These are phyloP conservation scores for Haplosporangium sp. DNA, from an alignment of 371 early-diverging fungal genomes.

Conservation along the genomic window DNA sequence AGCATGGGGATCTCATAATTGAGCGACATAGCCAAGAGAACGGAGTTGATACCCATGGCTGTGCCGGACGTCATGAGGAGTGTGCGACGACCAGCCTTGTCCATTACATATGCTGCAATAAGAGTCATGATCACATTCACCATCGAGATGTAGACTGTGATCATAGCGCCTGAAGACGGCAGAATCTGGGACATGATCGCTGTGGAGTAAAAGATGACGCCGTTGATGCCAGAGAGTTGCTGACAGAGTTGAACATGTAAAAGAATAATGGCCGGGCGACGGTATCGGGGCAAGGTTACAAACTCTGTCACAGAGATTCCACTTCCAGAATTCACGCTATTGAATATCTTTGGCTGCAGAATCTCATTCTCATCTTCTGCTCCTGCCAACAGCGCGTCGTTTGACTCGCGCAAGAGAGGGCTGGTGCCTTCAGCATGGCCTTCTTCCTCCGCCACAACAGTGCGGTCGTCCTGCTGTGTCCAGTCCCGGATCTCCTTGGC, in stretches of 20 bases:
- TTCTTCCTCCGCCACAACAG: constrained; percentile 47
- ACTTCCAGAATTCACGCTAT: constrained; percentile 18
- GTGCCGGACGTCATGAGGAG: constrained; percentile 77
- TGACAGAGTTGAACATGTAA: constrained; percentile 82
- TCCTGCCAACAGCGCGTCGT: constrained; percentile 26
- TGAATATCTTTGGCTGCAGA: constrained; percentile 13
- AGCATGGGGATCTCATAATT: constrained; percentile 61
- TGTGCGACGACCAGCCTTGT: constrained; percentile 83
- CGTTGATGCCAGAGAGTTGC: constrained; percentile 96
- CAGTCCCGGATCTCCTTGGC: constrained; percentile 75
- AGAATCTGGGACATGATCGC: constrained; percentile 77
- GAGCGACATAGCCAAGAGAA: constrained; percentile 72
- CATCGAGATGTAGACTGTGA: constrained; percentile 80
- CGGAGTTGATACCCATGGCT: constrained; percentile 68
- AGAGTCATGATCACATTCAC: constrained; percentile 82
- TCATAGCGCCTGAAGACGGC: constrained; percentile 69
- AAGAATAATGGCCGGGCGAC: constrained; percentile 71
- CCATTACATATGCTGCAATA: constrained; percentile 80
- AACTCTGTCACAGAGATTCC: constrained; percentile 50
- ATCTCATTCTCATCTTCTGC: constrained; percentile 17
- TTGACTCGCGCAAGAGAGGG: constrained; percentile 29
- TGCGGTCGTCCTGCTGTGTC: constrained; percentile 61
- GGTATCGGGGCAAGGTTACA: constrained; percentile 60
- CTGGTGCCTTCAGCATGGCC: constrained; percentile 20
- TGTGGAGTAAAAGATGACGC: constrained; percentile 89